phyloP scores from a whole-genome alignment of 2,329 filamentous ascomycete species.

The Akanthomyces uredinophilus region DNA sequence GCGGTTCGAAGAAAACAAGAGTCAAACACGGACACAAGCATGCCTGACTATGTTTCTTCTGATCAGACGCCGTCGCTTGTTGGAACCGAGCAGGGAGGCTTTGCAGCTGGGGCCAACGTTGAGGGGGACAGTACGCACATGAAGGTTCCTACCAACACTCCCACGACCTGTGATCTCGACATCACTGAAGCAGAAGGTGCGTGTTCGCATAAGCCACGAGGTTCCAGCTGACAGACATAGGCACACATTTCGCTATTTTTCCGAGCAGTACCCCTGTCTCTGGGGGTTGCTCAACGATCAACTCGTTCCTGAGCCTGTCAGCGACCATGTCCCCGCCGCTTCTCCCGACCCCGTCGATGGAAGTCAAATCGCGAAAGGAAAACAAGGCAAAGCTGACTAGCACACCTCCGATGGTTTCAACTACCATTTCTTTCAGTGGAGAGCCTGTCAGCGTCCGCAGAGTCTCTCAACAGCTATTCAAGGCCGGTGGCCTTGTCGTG shows the following conservation, averaged over 20 bases:
- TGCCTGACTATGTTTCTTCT: constrained; percentile 35
- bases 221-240: not conserved
- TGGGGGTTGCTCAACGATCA: constrained; percentile 37
- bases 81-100: not conserved
- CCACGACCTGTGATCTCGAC: constrained; percentile 24
- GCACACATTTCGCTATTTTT: not conserved
- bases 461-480: constrained; percentile 35
- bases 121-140: constrained; percentile 21
- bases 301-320: constrained; percentile 45
- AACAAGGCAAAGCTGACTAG: constrained; percentile 18
- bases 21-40: constrained; percentile 36
- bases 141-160: constrained; percentile 40
- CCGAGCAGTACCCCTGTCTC: constrained; percentile 16
- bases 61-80: constrained; percentile 15
- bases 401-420: constrained; percentile 13
- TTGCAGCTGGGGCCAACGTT: constrained; percentile 28
- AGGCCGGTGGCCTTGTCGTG: constrained; percentile 22
- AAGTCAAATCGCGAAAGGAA: constrained; percentile 43
- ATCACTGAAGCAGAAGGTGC: constrained; percentile 11
- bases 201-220: not conserved
- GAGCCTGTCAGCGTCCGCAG: constrained; percentile 34
- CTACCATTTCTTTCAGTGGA: constrained; percentile 12
- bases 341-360: constrained; percentile 27
- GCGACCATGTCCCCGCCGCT: constrained; percentile 32
- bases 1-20: constrained; percentile 14